Evolutionary conservation across 108 stramenopile species (phyloP).

Genomic region (Chaetoceros muelleri): DNA sequence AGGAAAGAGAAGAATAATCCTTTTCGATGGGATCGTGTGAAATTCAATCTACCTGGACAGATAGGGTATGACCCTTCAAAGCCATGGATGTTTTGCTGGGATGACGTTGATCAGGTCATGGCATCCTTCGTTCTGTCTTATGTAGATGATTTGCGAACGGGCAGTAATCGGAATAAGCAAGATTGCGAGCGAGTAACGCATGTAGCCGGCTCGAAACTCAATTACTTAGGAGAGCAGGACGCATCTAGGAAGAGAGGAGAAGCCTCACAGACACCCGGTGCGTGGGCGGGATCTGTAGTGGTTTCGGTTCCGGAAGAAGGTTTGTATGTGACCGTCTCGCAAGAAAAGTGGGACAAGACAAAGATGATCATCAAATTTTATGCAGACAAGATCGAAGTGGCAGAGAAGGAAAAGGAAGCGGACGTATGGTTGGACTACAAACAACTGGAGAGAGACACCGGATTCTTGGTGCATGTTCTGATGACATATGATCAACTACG

Average conservation of each 20-base stretch:
- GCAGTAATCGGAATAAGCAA: not conserved
- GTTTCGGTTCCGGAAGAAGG: slow-evolving; percentile 2
- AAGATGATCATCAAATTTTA: not conserved
- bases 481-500: not conserved
- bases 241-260: slow-evolving; percentile 25
- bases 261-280: slow-evolving; percentile 16
- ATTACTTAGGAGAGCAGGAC: slow-evolving; percentile 41
- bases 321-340: slow-evolving; percentile 6
- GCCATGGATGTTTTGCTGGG: slow-evolving; percentile 16
- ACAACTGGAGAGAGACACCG: not conserved
- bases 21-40: slow-evolving; percentile 20
- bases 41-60: slow-evolving; percentile 26
- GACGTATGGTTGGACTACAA: not conserved
- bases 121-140: slow-evolving; percentile 17
- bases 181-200: not conserved
- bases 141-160: slow-evolving; percentile 26
- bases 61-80: slow-evolving; percentile 15
- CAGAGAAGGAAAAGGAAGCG: not conserved
- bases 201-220: not conserved
- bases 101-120: slow-evolving; percentile 5
- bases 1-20: slow-evolving; percentile 6
- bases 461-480: not conserved
- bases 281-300: slow-evolving; percentile 35
- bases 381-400: not conserved
- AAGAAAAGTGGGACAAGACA: slow-evolving; percentile 18